Evolutionary conservation across 768 basidiomycete species (phyloP).

Genomic region (Kwoniella bestiolae): DNA sequence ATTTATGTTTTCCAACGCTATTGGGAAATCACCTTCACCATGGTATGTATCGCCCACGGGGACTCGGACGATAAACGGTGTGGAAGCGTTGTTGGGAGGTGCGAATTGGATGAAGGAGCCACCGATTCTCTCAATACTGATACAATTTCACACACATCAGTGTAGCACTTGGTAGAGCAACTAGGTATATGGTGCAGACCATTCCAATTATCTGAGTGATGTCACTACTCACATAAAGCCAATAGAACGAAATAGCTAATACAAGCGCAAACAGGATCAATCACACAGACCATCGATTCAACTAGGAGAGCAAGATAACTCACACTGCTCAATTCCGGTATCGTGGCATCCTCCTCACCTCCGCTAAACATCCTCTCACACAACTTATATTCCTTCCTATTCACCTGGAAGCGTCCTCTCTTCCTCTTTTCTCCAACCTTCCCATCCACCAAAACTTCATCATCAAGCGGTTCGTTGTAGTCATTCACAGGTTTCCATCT

Average conservation of each 20-base stretch:
- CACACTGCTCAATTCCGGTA: not conserved
- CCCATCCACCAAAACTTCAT: not conserved
- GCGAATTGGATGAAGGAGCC: slow-evolving; percentile 15
- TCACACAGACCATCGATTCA: not conserved
- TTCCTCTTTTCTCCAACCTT: not conserved
- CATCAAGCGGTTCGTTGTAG: not conserved
- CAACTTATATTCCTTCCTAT: not conserved
- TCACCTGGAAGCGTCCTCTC: not conserved
- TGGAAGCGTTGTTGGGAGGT: slow-evolving; percentile 14
- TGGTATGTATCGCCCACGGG: not conserved
- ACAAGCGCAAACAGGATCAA: not conserved
- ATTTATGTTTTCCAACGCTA: not conserved
- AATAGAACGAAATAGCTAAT: slow-evolving; percentile 10
- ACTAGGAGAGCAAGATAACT: not conserved
- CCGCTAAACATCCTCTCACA: not conserved
- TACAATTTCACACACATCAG: not conserved
- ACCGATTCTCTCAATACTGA: slow-evolving; percentile 11
- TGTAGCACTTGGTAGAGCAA: too few relatives aligned
- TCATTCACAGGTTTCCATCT: slow-evolving; percentile 13
- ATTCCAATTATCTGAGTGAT: not conserved
- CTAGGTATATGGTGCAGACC: not conserved
- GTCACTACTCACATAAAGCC: slow-evolving; percentile 16
- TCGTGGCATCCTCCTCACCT: not conserved
- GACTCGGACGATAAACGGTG: slow-evolving; percentile 13
- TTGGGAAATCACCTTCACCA: not conserved